A percentile compares a stretch with the other conserved stretches of the same genome.
Conservation (phyloP, 2,329 filamentous ascomycete genomes). For the Colletotrichum trifolii region DNA sequence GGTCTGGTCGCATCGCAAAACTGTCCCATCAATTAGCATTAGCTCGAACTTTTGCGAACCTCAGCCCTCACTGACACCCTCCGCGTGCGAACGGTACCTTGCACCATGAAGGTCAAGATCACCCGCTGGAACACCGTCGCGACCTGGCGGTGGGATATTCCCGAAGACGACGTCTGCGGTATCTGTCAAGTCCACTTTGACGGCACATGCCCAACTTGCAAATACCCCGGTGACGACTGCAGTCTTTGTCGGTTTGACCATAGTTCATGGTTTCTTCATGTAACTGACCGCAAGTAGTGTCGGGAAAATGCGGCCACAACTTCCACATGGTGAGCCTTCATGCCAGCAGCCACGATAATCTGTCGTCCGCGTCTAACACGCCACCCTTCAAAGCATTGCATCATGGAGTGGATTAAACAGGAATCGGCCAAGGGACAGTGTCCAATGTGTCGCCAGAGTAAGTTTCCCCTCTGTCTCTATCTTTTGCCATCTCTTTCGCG, state of each 20-base stretch:
- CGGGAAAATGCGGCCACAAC: slow-evolving; percentile 95
- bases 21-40: no score
- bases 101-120: slow-evolving; percentile 91
- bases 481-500: no score
- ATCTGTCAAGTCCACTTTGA: slow-evolving; percentile 99
- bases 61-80: not conserved
- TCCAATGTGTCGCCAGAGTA: slow-evolving; percentile 97
- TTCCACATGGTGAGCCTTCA: slow-evolving; percentile 85
- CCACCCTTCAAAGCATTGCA: slow-evolving; percentile 78
- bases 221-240: slow-evolving; percentile 97
- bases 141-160: slow-evolving; percentile 97
- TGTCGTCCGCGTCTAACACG: slow-evolving; percentile 35
- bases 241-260: slow-evolving; percentile 76
- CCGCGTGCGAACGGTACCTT: not conserved
- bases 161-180: slow-evolving; percentile 96
- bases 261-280: not conserved
- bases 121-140: slow-evolving; percentile 94
- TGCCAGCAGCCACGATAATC: not conserved
- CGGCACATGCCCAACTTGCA: slow-evolving; percentile 96
- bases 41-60: not conserved
- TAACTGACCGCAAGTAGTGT: slow-evolving; percentile 66
- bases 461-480: slow-evolving; percentile 38
- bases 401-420: slow-evolving; percentile 95
- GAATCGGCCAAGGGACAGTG: slow-evolving; percentile 93
- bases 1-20: no score